These are phyloP conservation scores for Trichomonas gallinae DNA, from an alignment of 208 protist genomes.

Conservation along the genomic window DNA sequence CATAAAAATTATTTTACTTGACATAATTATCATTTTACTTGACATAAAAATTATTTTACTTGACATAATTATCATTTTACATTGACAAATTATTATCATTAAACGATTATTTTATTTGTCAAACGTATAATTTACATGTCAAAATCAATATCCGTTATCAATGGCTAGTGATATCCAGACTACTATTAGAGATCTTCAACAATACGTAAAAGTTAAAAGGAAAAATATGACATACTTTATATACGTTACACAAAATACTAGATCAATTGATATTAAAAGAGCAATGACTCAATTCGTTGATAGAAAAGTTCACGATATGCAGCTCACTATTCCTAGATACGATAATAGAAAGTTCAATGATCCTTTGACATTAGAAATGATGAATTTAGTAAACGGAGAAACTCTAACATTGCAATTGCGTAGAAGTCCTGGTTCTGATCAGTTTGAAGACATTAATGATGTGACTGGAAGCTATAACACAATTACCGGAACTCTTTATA, in stretches of 20 bases:
- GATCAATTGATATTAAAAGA: background rate
- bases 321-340: background rate
- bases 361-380: background rate
- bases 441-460: background rate
- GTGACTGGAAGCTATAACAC: background rate
- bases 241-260: background rate
- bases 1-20: no score
- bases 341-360: background rate
- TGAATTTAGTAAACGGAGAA: background rate
- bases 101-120: no score
- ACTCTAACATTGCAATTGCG: background rate
- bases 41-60: no score
- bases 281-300: background rate
- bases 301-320: constrained; percentile 1
- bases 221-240: background rate
- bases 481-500: background rate
- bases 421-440: background rate
- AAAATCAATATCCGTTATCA: no score
- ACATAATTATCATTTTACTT: no score
- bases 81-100: no score
- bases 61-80: no score
- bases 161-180: background rate
- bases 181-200: background rate
- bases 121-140: no score
- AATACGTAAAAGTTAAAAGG: background rate